A percentile compares a stretch with the other conserved stretches of the same genome.
These are phyloP conservation scores for Tetraselmis striata DNA, from an alignment of 139 green algal species.

Conservation along the genomic window DNA sequence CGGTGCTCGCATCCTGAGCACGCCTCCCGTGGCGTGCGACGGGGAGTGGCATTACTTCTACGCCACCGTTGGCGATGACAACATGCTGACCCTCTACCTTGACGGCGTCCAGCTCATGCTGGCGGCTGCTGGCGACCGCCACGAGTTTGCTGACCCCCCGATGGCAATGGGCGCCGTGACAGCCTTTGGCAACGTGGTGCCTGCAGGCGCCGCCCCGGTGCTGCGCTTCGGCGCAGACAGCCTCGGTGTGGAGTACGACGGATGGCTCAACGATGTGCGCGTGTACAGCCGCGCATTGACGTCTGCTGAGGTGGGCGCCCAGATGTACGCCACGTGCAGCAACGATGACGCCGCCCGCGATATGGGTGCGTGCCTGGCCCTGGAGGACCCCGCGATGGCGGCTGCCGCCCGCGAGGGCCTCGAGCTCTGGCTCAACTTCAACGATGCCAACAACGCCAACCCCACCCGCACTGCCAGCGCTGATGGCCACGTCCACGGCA, in stretches of 20 bases:
- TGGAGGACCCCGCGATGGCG: background rate
- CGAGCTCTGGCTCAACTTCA: conserved; percentile 18
- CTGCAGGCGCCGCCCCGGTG: background rate
- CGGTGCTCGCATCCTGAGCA: background rate
- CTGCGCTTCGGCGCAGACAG: background rate
- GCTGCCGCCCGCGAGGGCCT: background rate
- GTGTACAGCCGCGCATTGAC: conserved; percentile 4
- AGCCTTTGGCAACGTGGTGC: conserved; percentile 4
- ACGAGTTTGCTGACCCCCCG: background rate
- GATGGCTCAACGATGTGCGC: conserved; percentile 20
- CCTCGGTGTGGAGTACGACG: background rate
- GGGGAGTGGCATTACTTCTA: conserved; percentile 16
- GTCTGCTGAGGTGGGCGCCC: background rate
- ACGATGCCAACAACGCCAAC: conserved; percentile 5
- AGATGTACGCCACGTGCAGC: conserved; percentile 4
- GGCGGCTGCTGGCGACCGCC: background rate
- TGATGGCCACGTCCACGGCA: background rate
- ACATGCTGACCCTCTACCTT: conserved; percentile 14
- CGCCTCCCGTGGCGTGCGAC: conserved; percentile 1
- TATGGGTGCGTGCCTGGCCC: background rate
- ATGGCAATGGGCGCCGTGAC: conserved; percentile 5
- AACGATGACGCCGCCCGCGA: background rate
- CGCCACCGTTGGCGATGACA: conserved; percentile 12
- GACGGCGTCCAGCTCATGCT: conserved; percentile 6
- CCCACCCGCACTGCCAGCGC: background rate